A percentile compares a stretch with the other conserved stretches of the same genome.
Conservation (phyloP, 2,329 filamentous ascomycete genomes). For the Biscogniauxia marginata region DNA sequence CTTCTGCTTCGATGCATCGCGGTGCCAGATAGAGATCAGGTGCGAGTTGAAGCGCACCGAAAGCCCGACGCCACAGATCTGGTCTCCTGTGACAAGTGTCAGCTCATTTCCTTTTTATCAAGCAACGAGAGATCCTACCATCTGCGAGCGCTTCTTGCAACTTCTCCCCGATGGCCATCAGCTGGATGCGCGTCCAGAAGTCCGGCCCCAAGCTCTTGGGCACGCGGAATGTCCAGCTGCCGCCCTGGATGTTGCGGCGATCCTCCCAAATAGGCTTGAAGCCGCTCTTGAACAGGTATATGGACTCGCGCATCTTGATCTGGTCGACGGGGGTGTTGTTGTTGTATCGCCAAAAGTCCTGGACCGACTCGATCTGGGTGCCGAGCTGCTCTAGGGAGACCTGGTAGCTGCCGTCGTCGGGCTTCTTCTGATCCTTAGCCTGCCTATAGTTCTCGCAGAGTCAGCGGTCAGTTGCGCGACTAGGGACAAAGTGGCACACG, state of each 20-base stretch:
- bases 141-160: slow-evolving; percentile 71
- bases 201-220: slow-evolving; percentile 70
- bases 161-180: slow-evolving; percentile 80
- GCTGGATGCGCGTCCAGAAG: slow-evolving; percentile 78
- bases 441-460: slow-evolving; percentile 32
- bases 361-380: slow-evolving; percentile 70
- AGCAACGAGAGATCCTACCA: slow-evolving; percentile 42
- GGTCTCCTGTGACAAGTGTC: slow-evolving; percentile 57
- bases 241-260: slow-evolving; percentile 78
- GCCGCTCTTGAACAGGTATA: slow-evolving; percentile 77
- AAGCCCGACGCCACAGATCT: slow-evolving; percentile 86
- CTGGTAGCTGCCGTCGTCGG: slow-evolving; percentile 46
- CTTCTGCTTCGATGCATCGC: slow-evolving; percentile 75
- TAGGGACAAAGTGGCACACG: not conserved
- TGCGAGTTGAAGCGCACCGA: slow-evolving; percentile 87
- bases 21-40: slow-evolving; percentile 91
- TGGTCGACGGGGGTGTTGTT: slow-evolving; percentile 77
- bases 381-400: slow-evolving; percentile 61
- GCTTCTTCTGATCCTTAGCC: slow-evolving; percentile 43
- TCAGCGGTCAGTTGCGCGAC: not conserved
- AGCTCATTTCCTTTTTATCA: not conserved
- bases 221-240: slow-evolving; percentile 90
- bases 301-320: slow-evolving; percentile 73
- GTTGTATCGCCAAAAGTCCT: slow-evolving; percentile 82
- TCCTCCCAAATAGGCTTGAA: slow-evolving; percentile 83